Percentiles rank a stretch among this genome's conserved stretches.
phyloP scores from a whole-genome alignment of 2,329 filamentous ascomycete genomes.

The Pseudopyricularia cyperi region DNA sequence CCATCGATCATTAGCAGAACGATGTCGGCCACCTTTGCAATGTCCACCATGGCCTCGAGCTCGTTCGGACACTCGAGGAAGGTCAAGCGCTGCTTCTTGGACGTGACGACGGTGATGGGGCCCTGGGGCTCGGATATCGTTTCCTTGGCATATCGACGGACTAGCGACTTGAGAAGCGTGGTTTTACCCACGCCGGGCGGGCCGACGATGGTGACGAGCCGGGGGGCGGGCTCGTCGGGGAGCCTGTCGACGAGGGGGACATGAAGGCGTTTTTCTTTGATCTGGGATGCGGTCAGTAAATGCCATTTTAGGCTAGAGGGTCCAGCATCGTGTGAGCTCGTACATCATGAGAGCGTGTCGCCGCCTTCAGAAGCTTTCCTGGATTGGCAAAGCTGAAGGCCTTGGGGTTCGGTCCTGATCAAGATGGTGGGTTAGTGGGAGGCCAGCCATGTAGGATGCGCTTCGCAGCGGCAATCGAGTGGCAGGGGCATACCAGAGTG shows the following conservation, averaged over 20 bases:
- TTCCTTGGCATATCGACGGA: conserved; percentile 92
- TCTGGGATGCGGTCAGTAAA: conserved; percentile 28
- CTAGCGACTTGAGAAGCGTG: conserved; percentile 57
- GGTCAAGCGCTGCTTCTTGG: conserved; percentile 86
- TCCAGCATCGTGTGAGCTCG: neutral
- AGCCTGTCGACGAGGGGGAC: conserved; percentile 92
- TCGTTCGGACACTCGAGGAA: conserved; percentile 98
- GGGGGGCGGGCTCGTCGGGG: conserved; percentile 86
- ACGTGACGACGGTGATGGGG: conserved; percentile 90
- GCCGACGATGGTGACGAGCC: conserved; percentile 87
- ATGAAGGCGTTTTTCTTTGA: conserved; percentile 92
- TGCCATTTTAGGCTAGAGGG: neutral
- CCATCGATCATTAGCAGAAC: conserved; percentile 97
- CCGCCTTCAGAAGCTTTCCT: conserved; percentile 65
- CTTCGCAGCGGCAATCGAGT: conserved; percentile 17
- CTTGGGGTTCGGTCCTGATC: conserved; percentile 65
- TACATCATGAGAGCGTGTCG: conserved; percentile 60
- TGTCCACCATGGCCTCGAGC: conserved; percentile 89
- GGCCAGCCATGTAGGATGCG: neutral
- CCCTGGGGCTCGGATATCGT: conserved; percentile 80
- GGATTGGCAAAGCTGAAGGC: conserved; percentile 78
- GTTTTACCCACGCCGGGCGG: conserved; percentile 42
- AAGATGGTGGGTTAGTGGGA: conserved; percentile 10
- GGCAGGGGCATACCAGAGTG: conserved; percentile 33
- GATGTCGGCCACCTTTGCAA: conserved; percentile 95